Conservation (phyloP, 176 grass and related monocot species). For the Aegilops tauschii region DNA sequence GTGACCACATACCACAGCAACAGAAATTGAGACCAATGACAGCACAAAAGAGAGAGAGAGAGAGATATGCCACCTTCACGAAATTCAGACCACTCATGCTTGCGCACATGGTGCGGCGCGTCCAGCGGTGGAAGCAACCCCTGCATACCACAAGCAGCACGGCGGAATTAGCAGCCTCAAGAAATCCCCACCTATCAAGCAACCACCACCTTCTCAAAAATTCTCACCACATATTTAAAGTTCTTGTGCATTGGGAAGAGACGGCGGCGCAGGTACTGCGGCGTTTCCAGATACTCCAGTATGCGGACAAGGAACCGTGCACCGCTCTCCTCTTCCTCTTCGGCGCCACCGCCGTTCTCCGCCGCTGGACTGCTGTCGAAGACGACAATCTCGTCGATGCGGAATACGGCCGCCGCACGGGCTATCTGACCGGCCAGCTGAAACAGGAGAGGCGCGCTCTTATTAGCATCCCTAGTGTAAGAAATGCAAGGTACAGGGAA, state of each 20-base stretch:
- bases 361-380: slow-evolving; percentile 47
- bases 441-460: not conserved
- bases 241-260: slow-evolving; percentile 93
- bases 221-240: slow-evolving; percentile 91
- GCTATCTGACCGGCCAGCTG: slow-evolving; percentile 95
- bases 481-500: not conserved
- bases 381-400: slow-evolving; percentile 89
- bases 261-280: slow-evolving; percentile 79
- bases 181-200: not conserved
- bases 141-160: slow-evolving; percentile 34
- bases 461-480: not conserved
- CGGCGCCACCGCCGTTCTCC: slow-evolving; percentile 9
- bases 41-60: not conserved
- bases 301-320: slow-evolving; percentile 76
- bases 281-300: slow-evolving; percentile 81
- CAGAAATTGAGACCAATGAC: not conserved
- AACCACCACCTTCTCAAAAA: slow-evolving; percentile 19
- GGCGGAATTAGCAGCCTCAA: slow-evolving; percentile 18
- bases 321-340: slow-evolving; percentile 60
- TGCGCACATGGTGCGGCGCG: slow-evolving; percentile 88
- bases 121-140: slow-evolving; percentile 93
- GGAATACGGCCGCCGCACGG: slow-evolving; percentile 77
- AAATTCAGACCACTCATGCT: slow-evolving; percentile 89
- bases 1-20: not conserved
- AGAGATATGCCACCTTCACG: slow-evolving; percentile 72